These are phyloP conservation scores for Neolentinus lepideus DNA, from an alignment of 1,284 basidiomycete species.

Conservation along the genomic window DNA sequence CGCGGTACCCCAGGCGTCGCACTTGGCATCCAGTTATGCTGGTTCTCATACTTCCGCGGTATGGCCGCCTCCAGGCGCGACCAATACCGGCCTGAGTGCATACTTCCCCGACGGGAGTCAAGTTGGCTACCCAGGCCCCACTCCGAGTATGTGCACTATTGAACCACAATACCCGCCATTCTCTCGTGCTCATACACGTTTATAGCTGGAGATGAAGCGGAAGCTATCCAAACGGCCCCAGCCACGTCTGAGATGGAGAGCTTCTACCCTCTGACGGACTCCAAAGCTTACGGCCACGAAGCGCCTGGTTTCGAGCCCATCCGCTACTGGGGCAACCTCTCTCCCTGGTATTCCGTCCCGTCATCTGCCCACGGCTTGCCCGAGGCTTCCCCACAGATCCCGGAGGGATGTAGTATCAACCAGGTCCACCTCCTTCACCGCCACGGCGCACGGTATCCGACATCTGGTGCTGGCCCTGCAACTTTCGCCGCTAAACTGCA, in stretches of 20 bases:
- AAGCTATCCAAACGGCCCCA: constrained; percentile 20
- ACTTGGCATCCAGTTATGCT: neutral
- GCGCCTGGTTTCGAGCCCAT: constrained; percentile 16
- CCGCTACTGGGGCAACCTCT: constrained; percentile 72
- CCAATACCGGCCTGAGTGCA: constrained; percentile 10
- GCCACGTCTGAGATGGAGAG: constrained; percentile 15
- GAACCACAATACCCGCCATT: neutral
- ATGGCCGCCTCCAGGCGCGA: constrained; percentile 12
- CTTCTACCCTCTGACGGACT: constrained; percentile 17
- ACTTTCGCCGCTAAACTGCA: constrained; percentile 53
- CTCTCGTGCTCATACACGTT: neutral
- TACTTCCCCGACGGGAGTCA: constrained; percentile 19
- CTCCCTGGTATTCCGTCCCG: constrained; percentile 79
- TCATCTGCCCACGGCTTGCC: constrained; percentile 60
- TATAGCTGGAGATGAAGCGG: constrained; percentile 18
- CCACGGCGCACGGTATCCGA: constrained; percentile 78
- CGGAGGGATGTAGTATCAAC: constrained; percentile 62
- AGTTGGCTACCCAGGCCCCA: constrained; percentile 23
- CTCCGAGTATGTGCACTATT: constrained; percentile 17
- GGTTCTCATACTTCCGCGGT: constrained; percentile 19
- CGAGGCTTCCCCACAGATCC: constrained; percentile 61
- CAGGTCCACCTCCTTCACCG: constrained; percentile 75
- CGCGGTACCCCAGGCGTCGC: neutral
- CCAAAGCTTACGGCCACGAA: constrained; percentile 10
- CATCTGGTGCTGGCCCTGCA: constrained; percentile 51